These are phyloP conservation scores for Aureobasidium sp. DNA, from an alignment of 2,329 filamentous ascomycete genomes.

Conservation along the genomic window DNA sequence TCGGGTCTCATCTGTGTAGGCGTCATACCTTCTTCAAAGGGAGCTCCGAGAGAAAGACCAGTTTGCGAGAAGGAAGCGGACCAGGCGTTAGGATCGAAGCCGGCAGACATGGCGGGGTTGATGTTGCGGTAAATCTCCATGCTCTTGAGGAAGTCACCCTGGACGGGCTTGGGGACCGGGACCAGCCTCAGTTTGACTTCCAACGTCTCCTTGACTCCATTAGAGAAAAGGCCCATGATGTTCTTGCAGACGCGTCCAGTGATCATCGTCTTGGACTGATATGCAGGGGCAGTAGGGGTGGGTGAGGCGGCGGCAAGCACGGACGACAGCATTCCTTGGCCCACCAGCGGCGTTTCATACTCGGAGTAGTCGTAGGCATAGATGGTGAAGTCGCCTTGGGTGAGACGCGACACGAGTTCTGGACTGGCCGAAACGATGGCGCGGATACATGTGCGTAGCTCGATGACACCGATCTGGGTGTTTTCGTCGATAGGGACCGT, in stretches of 20 bases:
- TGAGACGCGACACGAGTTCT: constrained; percentile 66
- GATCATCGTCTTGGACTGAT: constrained; percentile 62
- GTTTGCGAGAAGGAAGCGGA: constrained; percentile 46
- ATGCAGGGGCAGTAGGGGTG: constrained; percentile 45
- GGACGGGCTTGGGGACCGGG: constrained; percentile 58
- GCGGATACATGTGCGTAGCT: constrained; percentile 78
- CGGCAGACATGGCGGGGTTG: constrained; percentile 49
- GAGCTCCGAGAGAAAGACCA: constrained; percentile 8
- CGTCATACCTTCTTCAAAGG: constrained; percentile 5
- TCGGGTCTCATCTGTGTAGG: background rate
- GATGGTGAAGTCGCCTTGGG: constrained; percentile 77
- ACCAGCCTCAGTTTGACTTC: constrained; percentile 88
- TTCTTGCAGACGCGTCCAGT: constrained; percentile 89
- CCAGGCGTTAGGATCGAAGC: constrained; percentile 69
- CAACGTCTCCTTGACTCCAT: constrained; percentile 75
- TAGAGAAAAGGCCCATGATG: constrained; percentile 71
- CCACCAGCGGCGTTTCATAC: constrained; percentile 83
- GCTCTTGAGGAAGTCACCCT: constrained; percentile 52
- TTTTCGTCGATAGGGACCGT: constrained; percentile 72
- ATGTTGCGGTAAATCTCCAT: constrained; percentile 54
- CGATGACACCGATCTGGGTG: constrained; percentile 76
- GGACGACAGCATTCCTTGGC: constrained; percentile 91
- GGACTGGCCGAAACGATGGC: constrained; percentile 73
- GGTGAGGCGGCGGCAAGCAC: constrained; percentile 56
- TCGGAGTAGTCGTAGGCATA: constrained; percentile 97